These are phyloP conservation scores for Rhodotorula graminis DNA, from an alignment of 768 basidiomycete species.

Conservation along the genomic window DNA sequence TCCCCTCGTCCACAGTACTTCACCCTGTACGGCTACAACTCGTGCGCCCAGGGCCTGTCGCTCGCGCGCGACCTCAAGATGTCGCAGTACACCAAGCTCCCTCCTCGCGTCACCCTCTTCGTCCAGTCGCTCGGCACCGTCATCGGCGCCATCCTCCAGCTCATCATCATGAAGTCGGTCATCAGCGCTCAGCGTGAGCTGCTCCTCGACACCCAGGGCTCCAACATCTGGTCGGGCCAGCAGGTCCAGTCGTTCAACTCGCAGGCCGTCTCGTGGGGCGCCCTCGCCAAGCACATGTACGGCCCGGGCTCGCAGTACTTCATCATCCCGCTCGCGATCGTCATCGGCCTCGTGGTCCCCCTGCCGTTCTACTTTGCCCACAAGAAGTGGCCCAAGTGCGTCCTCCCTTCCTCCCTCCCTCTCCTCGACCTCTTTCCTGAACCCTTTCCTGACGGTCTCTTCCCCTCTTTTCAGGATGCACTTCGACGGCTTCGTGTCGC, in stretches of 20 bases:
- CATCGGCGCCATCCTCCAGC: slow-evolving; percentile 49
- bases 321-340: slow-evolving; percentile 54
- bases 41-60: slow-evolving; percentile 50
- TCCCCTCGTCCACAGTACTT: neutral
- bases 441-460: neutral
- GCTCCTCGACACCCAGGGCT: slow-evolving; percentile 57
- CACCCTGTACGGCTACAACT: slow-evolving; percentile 53
- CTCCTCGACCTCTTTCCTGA: neutral
- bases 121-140: slow-evolving; percentile 59
- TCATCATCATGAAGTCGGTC: slow-evolving; percentile 62
- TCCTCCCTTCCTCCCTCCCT: neutral
- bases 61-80: slow-evolving; percentile 61
- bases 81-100: slow-evolving; percentile 56
- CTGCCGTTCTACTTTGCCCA: slow-evolving; percentile 57
- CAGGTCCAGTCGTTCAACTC: slow-evolving; percentile 55
- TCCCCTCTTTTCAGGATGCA: slow-evolving; percentile 39
- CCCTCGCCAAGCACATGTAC: slow-evolving; percentile 49
- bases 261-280: slow-evolving; percentile 58
- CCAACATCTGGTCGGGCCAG: slow-evolving; percentile 59
- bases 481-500: slow-evolving; percentile 50
- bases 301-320: slow-evolving; percentile 52
- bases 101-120: slow-evolving; percentile 61
- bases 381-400: slow-evolving; percentile 50
- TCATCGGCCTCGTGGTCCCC: slow-evolving; percentile 55
- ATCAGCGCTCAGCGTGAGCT: slow-evolving; percentile 55